Conservation (phyloP, 768 basidiomycete genomes). For the Naganishia vaughanmartiniae region DNA sequence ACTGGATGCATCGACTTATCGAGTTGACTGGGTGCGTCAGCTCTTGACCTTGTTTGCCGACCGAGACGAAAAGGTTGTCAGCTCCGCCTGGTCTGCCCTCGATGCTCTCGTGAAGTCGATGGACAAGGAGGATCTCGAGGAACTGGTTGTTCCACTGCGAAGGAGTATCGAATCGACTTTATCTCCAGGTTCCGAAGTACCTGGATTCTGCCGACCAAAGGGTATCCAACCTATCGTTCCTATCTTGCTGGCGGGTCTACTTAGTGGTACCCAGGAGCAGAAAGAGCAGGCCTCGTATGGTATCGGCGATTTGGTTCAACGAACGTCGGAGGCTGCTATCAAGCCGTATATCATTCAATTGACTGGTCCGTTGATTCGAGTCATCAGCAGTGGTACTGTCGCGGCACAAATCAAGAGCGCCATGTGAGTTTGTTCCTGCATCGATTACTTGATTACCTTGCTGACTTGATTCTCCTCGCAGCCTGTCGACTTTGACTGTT, state of each 20-base stretch:
- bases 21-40: constrained; percentile 90
- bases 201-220: constrained; percentile 76
- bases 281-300: constrained; percentile 89
- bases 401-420: constrained; percentile 90
- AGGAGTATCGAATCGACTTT: constrained; percentile 83
- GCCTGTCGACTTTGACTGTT: constrained; percentile 72
- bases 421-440: constrained; percentile 56
- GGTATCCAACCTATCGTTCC: constrained; percentile 80
- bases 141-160: constrained; percentile 81
- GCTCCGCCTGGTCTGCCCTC: constrained; percentile 75
- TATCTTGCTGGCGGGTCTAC: constrained; percentile 85
- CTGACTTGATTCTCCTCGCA: constrained; percentile 22
- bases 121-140: constrained; percentile 88
- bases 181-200: constrained; percentile 69
- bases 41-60: constrained; percentile 82
- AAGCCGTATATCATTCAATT: constrained; percentile 94
- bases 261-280: constrained; percentile 87
- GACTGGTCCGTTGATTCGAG: constrained; percentile 91
- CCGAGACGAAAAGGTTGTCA: constrained; percentile 58
- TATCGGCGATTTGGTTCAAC: constrained; percentile 90
- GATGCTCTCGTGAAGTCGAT: constrained; percentile 84
- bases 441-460: neutral
- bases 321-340: constrained; percentile 77
- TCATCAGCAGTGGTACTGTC: constrained; percentile 71
- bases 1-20: constrained; percentile 78